Conservation (phyloP, 1,284 basidiomycete species). For the Meripilus lineatus region DNA sequence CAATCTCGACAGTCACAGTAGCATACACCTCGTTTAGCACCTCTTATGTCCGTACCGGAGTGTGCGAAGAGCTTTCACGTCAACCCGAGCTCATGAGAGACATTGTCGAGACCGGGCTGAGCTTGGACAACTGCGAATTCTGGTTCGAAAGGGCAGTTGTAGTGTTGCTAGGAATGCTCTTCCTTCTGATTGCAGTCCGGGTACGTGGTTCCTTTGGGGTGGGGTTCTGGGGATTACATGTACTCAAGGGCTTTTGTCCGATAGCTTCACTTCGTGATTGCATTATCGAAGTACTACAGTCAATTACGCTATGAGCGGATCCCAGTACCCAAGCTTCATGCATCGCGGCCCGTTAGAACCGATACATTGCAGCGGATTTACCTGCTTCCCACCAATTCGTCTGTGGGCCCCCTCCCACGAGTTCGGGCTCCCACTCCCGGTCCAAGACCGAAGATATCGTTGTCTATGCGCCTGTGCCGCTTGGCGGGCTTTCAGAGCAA, state of each 20-base stretch:
- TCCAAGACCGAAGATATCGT: conserved; percentile 25
- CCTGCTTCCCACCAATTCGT: conserved; percentile 41
- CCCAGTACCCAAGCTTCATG: conserved; percentile 15
- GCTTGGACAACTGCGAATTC: conserved; percentile 70
- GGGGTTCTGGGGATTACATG: too few species aligned
- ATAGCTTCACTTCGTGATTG: conserved; percentile 69
- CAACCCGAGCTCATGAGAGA: conserved; percentile 72
- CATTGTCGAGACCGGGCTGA: conserved; percentile 64
- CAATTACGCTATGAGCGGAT: conserved; percentile 39
- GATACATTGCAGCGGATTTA: conserved; percentile 47
- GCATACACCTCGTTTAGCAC: conserved; percentile 56
- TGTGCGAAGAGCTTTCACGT: conserved; percentile 69
- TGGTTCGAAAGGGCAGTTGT: conserved; percentile 68
- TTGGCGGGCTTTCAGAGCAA: conserved; percentile 46
- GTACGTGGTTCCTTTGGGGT: conserved; percentile 35
- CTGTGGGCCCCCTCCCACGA: conserved; percentile 13
- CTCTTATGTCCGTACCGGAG: conserved; percentile 45
- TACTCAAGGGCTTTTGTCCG: too few species aligned
- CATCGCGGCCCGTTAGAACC: conserved; percentile 23
- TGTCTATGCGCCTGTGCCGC: conserved; percentile 67
- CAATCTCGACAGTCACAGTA: conserved; percentile 47
- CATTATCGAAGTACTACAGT: conserved; percentile 60
- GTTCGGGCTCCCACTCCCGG: conserved; percentile 10
- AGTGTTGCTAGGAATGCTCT: conserved; percentile 50
- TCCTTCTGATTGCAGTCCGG: conserved; percentile 58